Evolutionary conservation across 352 stramenopile species (phyloP).

Genomic region (Pythium aquatile): DNA sequence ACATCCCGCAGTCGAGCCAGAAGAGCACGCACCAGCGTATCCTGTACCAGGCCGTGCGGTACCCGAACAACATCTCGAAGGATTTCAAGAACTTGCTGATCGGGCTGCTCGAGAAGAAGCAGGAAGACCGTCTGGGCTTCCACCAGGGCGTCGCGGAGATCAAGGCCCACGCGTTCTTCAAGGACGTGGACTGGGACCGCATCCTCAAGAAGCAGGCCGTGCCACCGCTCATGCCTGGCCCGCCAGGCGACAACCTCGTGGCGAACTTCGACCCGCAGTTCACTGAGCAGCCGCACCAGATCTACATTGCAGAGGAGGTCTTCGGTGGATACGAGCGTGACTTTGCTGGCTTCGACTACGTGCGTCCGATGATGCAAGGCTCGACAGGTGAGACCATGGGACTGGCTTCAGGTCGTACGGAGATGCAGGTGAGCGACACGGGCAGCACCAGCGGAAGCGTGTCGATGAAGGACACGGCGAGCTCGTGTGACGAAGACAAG

Average conservation of each 20-base stretch:
- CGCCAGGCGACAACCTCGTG: conserved; percentile 65
- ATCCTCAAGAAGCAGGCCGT: conserved; percentile 61
- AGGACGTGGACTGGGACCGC: conserved; percentile 70
- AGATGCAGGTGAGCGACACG: conserved; percentile 25
- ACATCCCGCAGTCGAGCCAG: conserved; percentile 86
- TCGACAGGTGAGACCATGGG: conserved; percentile 9
- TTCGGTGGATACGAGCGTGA: conserved; percentile 68
- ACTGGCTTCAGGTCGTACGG: conserved; percentile 22
- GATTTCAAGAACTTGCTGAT: conserved; percentile 74
- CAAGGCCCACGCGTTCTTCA: conserved; percentile 79
- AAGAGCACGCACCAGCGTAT: conserved; percentile 91
- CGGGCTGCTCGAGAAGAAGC: conserved; percentile 76
- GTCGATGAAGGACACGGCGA: conserved; percentile 27
- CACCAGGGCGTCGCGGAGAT: conserved; percentile 55
- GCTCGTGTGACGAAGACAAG: conserved; percentile 40
- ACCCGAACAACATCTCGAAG: conserved; percentile 79
- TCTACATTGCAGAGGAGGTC: conserved; percentile 73
- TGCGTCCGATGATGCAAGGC: conserved; percentile 34
- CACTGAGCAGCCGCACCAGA: conserved; percentile 77
- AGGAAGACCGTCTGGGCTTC: conserved; percentile 74
- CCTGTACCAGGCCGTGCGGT: conserved; percentile 81
- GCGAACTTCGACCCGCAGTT: conserved; percentile 88
- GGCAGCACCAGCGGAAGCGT: conserved; percentile 35
- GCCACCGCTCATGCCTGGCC: conserved; percentile 62
- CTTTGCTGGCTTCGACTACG: conserved; percentile 85